These are phyloP conservation scores for Cercophora samala DNA, from an alignment of 495 filamentous ascomycete genomes.

Conservation along the genomic window DNA sequence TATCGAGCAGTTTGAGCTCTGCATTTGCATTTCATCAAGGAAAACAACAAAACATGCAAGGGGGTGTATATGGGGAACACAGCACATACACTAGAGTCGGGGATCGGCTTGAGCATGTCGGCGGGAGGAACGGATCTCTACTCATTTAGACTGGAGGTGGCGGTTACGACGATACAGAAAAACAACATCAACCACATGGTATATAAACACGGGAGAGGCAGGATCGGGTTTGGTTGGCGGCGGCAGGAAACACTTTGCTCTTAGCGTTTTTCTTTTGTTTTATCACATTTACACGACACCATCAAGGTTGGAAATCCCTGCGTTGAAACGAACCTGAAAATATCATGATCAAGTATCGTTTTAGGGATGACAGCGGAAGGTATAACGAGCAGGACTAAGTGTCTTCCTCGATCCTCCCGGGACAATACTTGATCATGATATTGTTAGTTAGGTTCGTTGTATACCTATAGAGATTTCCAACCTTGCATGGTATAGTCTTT, in stretches of 20 bases:
- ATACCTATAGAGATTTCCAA: too few relatives aligned
- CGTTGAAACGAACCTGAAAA: too few relatives aligned
- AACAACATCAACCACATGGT: neutral
- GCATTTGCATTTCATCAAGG: too few relatives aligned
- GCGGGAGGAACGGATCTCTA: neutral
- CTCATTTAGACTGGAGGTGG: neutral
- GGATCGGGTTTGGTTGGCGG: neutral
- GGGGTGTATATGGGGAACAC: neutral
- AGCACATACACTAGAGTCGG: neutral
- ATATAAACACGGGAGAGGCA: neutral
- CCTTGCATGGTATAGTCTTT: too few relatives aligned
- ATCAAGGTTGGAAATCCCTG: too few relatives aligned
- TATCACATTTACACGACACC: neutral
- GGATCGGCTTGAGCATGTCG: neutral
- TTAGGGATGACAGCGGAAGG: too few relatives aligned
- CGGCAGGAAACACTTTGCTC: neutral
- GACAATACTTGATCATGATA: too few relatives aligned
- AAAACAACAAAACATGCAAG: neutral
- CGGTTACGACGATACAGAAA: neutral
- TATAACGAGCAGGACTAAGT: too few relatives aligned
- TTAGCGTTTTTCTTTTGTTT: neutral
- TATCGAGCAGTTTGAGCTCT: too few relatives aligned
- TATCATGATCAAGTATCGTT: too few relatives aligned
- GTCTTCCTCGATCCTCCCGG: too few relatives aligned
- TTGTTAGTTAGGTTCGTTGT: too few relatives aligned